phyloP scores from a whole-genome alignment of 2,329 filamentous ascomycete species.

The Fusarium sp. region DNA sequence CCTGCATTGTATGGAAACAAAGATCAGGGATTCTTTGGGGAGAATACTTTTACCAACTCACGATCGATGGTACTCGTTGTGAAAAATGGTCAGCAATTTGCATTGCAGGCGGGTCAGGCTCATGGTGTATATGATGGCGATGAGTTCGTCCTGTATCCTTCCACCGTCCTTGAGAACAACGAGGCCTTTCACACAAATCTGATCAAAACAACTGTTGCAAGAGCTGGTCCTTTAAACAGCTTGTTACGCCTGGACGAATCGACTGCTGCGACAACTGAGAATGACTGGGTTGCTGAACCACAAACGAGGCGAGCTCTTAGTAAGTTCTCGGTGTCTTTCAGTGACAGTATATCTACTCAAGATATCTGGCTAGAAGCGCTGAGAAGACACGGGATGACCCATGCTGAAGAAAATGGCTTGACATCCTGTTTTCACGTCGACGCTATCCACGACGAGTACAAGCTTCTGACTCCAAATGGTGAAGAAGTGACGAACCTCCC shows the following conservation, averaged over 20 bases:
- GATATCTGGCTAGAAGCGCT: neutral
- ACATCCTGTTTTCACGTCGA: neutral
- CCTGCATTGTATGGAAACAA: constrained; percentile 20
- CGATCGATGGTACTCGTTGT: neutral
- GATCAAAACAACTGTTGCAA: neutral
- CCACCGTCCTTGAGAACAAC: neutral
- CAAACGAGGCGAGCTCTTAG: neutral
- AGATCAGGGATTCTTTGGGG: constrained; percentile 20
- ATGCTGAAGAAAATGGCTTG: rapidly evolving
- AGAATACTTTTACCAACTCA: neutral
- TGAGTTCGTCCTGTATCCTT: constrained; percentile 5
- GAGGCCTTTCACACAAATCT: neutral
- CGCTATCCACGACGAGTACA: neutral
- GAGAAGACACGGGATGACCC: neutral
- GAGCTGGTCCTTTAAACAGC: neutral
- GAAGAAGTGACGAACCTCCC: neutral
- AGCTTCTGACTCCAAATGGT: neutral
- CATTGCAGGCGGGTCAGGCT: constrained; percentile 5
- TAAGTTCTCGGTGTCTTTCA: neutral
- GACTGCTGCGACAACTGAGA: neutral
- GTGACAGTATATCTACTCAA: neutral
- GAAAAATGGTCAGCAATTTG: neutral
- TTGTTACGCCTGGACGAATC: neutral
- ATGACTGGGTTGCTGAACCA: neutral
- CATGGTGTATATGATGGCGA: constrained; percentile 13